phyloP scores from a whole-genome alignment of 2,329 filamentous ascomycete species.

The Podosphaera leucotricha region DNA sequence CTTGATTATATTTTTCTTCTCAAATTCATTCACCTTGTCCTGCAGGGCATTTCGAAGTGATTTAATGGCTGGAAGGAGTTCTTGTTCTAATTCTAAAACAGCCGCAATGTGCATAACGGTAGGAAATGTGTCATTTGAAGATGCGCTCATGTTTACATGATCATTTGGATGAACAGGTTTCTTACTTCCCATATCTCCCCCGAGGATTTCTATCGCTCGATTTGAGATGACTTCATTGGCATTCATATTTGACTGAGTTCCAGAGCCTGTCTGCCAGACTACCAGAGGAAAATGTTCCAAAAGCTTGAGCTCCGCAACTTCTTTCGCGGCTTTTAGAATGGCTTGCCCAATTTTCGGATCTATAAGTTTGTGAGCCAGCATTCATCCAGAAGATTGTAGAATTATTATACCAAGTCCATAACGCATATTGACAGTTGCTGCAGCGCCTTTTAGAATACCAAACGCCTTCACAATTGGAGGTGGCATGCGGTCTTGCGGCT shows the following conservation, averaged over 20 bases:
- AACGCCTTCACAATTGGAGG: conserved; percentile 79
- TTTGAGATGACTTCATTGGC: conserved; percentile 99
- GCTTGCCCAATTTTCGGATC: conserved; percentile 77
- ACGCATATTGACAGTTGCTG: conserved; percentile 84
- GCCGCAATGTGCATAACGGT: conserved; percentile 99
- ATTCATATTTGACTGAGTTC: conserved; percentile 98
- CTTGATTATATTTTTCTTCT: conserved; percentile 81
- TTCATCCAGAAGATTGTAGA: conserved; percentile 1
- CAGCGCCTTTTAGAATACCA: conserved; percentile 90
- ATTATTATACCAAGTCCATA: conserved; percentile 52
- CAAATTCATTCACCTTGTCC: conserved; percentile 71
- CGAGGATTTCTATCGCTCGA: conserved; percentile 92
- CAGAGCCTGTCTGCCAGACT: conserved; percentile 97
- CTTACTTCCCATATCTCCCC: conserved; percentile 84
- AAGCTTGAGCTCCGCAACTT: conserved; percentile 85
- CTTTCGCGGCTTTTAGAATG: conserved; percentile 80
- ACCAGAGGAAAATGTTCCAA: conserved; percentile 95
- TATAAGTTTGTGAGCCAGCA: conserved; percentile 18
- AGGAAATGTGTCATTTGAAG: conserved; percentile 97
- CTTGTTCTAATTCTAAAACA: conserved; percentile 73
- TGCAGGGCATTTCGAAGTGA: conserved; percentile 67
- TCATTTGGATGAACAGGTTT: conserved; percentile 98
- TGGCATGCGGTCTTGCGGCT: conserved; percentile 96
- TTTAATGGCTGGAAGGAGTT: conserved; percentile 60
- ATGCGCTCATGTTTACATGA: conserved; percentile 98